Percentiles rank a stretch among this genome's conserved stretches.
Evolutionary conservation across 1,284 basidiomycete genomes (phyloP).

Genomic region (Puccinia coronata): DNA sequence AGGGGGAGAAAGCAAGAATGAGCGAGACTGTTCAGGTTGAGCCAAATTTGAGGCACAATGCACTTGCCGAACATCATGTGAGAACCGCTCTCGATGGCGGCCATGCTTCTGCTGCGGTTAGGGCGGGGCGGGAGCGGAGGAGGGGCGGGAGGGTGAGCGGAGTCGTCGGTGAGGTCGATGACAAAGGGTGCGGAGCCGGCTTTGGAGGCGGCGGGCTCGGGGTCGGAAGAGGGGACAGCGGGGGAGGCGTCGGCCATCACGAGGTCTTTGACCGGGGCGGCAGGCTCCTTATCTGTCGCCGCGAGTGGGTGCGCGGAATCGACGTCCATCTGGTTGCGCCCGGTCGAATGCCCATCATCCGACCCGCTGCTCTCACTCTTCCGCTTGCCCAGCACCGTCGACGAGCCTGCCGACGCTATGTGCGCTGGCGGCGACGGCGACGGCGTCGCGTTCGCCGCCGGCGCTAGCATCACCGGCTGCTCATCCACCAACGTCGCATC

Average conservation of each 20-base stretch:
- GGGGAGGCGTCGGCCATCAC: slow-evolving; percentile 16
- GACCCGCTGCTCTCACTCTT: slow-evolving; percentile 60
- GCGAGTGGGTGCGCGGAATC: slow-evolving; percentile 15
- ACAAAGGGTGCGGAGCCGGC: neutral
- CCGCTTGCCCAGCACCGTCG: slow-evolving; percentile 74
- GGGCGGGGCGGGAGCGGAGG: slow-evolving; percentile 44
- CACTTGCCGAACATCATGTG: slow-evolving; percentile 80
- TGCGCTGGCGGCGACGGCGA: slow-evolving; percentile 52
- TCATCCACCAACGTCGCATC: slow-evolving; percentile 81
- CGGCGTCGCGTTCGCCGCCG: slow-evolving; percentile 19
- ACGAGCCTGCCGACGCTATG: slow-evolving; percentile 53
- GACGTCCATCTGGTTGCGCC: neutral
- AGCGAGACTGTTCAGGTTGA: slow-evolving; percentile 25
- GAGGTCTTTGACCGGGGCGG: neutral
- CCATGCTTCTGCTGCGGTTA: slow-evolving; percentile 50
- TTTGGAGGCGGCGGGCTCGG: neutral
- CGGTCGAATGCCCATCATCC: slow-evolving; percentile 49
- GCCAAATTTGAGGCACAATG: neutral
- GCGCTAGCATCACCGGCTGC: slow-evolving; percentile 8
- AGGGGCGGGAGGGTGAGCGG: neutral
- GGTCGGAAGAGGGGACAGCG: neutral
- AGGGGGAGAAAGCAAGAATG: neutral
- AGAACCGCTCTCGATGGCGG: slow-evolving; percentile 65
- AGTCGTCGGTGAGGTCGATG: slow-evolving; percentile 45
- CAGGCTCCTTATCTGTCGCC: slow-evolving; percentile 38